Conservation (phyloP, 2,329 filamentous ascomycete species). For the Capronia americana region DNA sequence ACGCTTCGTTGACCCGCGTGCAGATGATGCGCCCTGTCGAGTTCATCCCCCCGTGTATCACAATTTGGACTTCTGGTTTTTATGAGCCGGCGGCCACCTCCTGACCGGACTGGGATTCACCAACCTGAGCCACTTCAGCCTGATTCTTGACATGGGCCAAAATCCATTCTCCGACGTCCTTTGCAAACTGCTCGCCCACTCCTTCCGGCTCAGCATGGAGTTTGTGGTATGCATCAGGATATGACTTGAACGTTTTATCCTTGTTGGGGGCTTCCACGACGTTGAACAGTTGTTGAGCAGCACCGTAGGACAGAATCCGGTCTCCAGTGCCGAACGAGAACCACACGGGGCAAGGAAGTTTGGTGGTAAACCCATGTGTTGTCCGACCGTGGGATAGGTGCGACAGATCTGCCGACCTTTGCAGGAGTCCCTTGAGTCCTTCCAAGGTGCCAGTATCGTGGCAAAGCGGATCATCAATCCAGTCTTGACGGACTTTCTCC, state of each 20-base stretch:
- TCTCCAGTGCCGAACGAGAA: constrained; percentile 80
- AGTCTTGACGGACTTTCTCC: constrained; percentile 64
- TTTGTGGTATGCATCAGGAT: constrained; percentile 81
- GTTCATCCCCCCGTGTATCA: neutral
- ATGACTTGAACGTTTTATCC: constrained; percentile 69
- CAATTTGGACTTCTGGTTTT: constrained; percentile 21
- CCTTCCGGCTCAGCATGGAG: constrained; percentile 45
- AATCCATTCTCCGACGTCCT: constrained; percentile 72
- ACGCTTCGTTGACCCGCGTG: neutral
- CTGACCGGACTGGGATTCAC: constrained; percentile 11
- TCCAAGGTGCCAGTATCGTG: constrained; percentile 88
- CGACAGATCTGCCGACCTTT: constrained; percentile 69
- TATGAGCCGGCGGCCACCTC: constrained; percentile 9
- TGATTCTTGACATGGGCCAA: constrained; percentile 44
- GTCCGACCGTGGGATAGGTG: constrained; percentile 52
- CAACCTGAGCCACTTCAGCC: constrained; percentile 19
- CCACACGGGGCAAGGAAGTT: constrained; percentile 67
- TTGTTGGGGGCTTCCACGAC: constrained; percentile 52
- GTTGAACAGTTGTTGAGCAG: constrained; percentile 69
- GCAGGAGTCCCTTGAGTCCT: constrained; percentile 76
- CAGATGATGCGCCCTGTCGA: neutral
- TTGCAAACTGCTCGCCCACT: constrained; percentile 49
- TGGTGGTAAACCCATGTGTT: constrained; percentile 27
- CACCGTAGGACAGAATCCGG: constrained; percentile 69
- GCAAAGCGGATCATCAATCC: constrained; percentile 71